Evolutionary conservation across 129 eudicot genomes (phyloP), one percentile per base, ranked within the genome.

Genomic region (Deinandra increscens): DNA sequence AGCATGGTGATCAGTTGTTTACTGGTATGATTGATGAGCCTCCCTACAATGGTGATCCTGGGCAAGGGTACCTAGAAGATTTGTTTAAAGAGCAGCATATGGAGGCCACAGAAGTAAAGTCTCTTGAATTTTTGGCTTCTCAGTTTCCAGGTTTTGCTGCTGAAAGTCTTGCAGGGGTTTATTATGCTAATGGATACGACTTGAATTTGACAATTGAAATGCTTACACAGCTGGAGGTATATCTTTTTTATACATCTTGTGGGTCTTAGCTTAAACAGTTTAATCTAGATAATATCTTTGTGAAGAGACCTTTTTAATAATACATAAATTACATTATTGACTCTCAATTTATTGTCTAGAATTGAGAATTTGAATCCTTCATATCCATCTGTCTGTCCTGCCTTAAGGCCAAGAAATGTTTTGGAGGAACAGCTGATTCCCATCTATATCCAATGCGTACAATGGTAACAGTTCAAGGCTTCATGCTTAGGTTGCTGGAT

Each of bases 181-280:
- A 74, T 74, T 81, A 81, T 70, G 89, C 95, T 59, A 91, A 83
- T 75, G 95, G 88, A 50, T 86, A 88, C 34, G 95, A 91, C 77
- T 73, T 91, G 61, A 85, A 89, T 61, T 66, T 89, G 60, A 93
- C 98, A 54, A 83, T 93, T 41, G 95, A 89, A 67, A 88, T 89
- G 90, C 98, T 93, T 76, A 84, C 90, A 37, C 98, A 89, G 88
- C 95, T 89, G 39, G 98, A 93, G 98, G 98, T 93, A 87, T 70
- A 59, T 67, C 19, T 26, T 36, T 70, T 19, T 33, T 39, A 9
- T 3, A 10, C 51, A 19, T 68, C 42, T 53, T 53, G 62, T 55
- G 37, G 37, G n/a, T 55, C 34, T 54, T 20, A 54, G 58, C 58
- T 51, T 51, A 51, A 29, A 2, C 1, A 17, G 7, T 19, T 17